Evolutionary conservation across 108 stramenopile genomes (phyloP), one percentile per base, ranked within the genome.

Genomic region (Pseudonitzschia delicatissima): DNA sequence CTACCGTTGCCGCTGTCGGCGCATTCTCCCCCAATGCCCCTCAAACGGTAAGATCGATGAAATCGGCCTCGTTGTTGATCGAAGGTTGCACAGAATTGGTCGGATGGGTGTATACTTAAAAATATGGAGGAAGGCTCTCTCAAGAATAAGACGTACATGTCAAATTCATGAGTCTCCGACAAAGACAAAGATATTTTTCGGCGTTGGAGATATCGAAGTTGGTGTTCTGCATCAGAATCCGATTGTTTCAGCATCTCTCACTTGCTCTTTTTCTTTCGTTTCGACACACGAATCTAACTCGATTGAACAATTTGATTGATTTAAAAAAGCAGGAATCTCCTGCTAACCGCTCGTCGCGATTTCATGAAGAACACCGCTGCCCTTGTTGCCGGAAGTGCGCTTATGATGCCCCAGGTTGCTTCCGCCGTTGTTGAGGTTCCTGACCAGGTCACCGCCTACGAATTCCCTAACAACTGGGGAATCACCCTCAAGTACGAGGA

Each of bases 401-500:
- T 76, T 21, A 67, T 74, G 28, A 44, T 77, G 37, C 85, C 87
- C 20, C 59, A 58, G 18, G 51, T 78, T 4, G 83, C 85, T 18
- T 78, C 74, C 21, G 88, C 88, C 29, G 92, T 84, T 44, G 64
- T 89, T 4, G 85, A 77, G 26, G 89, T 93, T 45, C 92, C 92
- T 9, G 75, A 77, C 27, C 92, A 90, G 57, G 37, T 82, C n/a
- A 85, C 74, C 27, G 67, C 75, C 15, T 94, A 88, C 76, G 58
- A 55, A 1, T 94, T 90, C 73, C 95, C 95, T 26, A 52, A 66
- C 17, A 78, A 94, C 67, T 96, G 90, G 91, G 95, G 92, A 31
- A 85, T 96, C 42, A 72, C 88, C 42, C 89, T 87, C 84, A 86
- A 88, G 67, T 96, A 96, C 77, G 93, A 96, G 49, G 77, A 88